Base-by-base conservation (phyloP, 768 basidiomycete genomes). In the Hericium rajendrae region DNA sequence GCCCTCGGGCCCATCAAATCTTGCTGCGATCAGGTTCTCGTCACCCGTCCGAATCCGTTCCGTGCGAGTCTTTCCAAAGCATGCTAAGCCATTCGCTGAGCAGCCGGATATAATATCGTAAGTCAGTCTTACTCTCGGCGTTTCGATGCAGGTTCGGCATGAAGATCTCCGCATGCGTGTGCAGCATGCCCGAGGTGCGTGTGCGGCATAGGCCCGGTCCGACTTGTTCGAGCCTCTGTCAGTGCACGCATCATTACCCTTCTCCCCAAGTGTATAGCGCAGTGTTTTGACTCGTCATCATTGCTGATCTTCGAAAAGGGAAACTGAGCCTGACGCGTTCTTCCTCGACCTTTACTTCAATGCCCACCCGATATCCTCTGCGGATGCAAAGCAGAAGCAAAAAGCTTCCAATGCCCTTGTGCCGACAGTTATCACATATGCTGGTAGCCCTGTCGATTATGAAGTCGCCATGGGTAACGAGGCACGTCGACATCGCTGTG, bases 331-430 rank as follows among this genome's bases (percentile, higher is more conserved):
- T 0, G 78, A 81, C 6, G 78, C 85, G 0, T 90, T 91, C 72
- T 85, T 82, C 65, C 73, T 89, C 16, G 80, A 90, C 55, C 72
- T 90, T 9, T 88, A 81, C 68, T 84, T 91, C 71, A 90, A 89
- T 70, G 83, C 86, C 0, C 79, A 82, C 32, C 76, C 81, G 1
- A 72, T 81, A 4, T 59, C 72, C 22, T 76, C 76, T 5, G 65
- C 72, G 1, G 70, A 75, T 48, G 67, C 68, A 3, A 84, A 81
- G 65, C 80, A 79, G 53, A 86, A 81, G 60, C 79, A 79, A 57
- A 82, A 82, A 59, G 74, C 82, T 0, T 77, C 82, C 24, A 91
- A 91, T 73, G 83, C 80, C 15, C 76, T 91, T 15, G 80, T 86
- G 13, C 85, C 85, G 5, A 87, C 87, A 3, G 72, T 77, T 8